Conservation (phyloP, 345 rosid genomes). For the Corchorus capsularis region DNA sequence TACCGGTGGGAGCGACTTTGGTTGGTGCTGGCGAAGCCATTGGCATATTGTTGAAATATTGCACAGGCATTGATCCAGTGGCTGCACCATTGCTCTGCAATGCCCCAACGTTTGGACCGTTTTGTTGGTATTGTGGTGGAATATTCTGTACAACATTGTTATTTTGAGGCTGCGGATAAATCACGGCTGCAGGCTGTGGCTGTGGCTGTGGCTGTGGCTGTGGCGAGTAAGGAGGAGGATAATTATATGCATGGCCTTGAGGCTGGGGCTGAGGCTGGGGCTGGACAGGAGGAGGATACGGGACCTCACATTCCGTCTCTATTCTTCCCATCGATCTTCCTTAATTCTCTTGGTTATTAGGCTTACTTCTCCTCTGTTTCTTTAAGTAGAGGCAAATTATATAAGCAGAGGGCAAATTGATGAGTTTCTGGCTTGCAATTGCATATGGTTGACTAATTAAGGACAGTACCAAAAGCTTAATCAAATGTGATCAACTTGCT, state of each 20-base stretch:
- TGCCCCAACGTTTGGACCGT: slow-evolving; percentile 14
- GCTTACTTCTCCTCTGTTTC: neutral
- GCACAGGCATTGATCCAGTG: slow-evolving; percentile 4
- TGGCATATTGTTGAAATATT: neutral
- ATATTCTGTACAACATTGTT: slow-evolving; percentile 7
- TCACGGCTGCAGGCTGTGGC: neutral
- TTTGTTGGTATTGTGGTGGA: slow-evolving; percentile 5
- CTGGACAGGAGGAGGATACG: slow-evolving; percentile 1
- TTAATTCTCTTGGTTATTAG: neutral
- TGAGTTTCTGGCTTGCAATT: neutral
- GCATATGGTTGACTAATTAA: neutral
- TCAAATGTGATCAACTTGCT: slow-evolving; percentile 1
- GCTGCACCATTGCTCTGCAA: slow-evolving; percentile 15
- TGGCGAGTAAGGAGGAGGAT: neutral
- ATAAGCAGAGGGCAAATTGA: neutral
- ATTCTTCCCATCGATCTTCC: slow-evolving; percentile 34
- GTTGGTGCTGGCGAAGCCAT: neutral
- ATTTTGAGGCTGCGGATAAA: slow-evolving; percentile 11
- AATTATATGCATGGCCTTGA: neutral
- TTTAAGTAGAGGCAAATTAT: neutral
- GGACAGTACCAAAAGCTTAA: neutral
- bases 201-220: slow-evolving; percentile 6
- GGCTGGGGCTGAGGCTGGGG: neutral
- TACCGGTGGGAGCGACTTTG: neutral
- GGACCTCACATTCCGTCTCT: neutral